phyloP scores from a whole-genome alignment of 495 filamentous ascomycete genomes.

The Penicillium paradoxum region DNA sequence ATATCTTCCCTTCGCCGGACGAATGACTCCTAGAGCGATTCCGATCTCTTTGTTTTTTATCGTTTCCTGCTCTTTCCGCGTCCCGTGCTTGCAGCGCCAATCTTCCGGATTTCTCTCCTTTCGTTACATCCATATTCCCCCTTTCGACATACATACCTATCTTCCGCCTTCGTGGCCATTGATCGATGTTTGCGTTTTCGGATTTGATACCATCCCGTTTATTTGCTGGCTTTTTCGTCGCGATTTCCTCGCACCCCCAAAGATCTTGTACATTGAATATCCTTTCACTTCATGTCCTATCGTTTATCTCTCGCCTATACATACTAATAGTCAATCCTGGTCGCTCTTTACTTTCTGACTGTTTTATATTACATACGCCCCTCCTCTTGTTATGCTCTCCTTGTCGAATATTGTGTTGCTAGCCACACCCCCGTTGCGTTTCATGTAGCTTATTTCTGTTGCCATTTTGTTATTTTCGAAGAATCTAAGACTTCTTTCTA shows the following conservation, averaged over 20 bases:
- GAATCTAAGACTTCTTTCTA: neutral
- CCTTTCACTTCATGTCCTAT: constrained; percentile 13
- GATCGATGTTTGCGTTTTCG: constrained; percentile 23
- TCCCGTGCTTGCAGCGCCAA: constrained; percentile 6
- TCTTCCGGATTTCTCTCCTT: constrained; percentile 7
- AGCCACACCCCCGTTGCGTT: neutral
- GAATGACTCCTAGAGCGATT: neutral
- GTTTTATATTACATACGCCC: constrained; percentile 8
- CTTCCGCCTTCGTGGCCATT: constrained; percentile 16
- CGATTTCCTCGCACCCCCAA: neutral
- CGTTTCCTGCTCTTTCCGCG: neutral
- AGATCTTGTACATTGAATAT: constrained; percentile 20
- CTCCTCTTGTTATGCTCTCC: neutral
- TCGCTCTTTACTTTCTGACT: constrained; percentile 16
- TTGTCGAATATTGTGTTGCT: neutral
- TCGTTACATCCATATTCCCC: constrained; percentile 14
- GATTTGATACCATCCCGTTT: constrained; percentile 31
- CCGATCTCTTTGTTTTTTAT: neutral
- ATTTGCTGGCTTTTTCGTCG: constrained; percentile 1
- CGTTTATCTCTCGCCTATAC: constrained; percentile 12
- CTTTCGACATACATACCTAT: constrained; percentile 17
- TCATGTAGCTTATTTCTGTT: constrained; percentile 5
- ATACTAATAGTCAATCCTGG: constrained; percentile 24
- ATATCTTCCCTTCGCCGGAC: neutral
- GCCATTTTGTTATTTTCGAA: neutral